Conservation (phyloP, 805 yeast genomes). For the Ogataea minuta region DNA sequence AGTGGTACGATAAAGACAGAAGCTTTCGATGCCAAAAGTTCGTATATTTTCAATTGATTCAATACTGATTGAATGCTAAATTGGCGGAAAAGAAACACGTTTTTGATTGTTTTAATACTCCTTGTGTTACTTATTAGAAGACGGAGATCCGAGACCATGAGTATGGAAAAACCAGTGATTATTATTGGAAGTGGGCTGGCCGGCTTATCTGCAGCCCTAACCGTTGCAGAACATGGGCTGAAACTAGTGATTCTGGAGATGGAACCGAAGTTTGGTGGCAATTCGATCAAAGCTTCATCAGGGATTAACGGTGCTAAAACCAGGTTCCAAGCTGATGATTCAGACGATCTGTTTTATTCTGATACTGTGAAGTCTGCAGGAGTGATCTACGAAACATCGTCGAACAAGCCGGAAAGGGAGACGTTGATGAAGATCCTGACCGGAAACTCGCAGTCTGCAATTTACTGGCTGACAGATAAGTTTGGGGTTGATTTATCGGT, state of each 20-base stretch:
- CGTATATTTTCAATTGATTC: no score
- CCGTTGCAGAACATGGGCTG: slow-evolving; percentile 37
- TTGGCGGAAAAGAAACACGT: no score
- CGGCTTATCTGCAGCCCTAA: slow-evolving; percentile 41
- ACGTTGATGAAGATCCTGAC: slow-evolving; percentile 58
- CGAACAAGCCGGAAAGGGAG: slow-evolving; percentile 39
- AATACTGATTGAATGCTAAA: no score
- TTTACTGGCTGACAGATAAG: slow-evolving; percentile 65
- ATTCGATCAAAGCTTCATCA: slow-evolving; percentile 64
- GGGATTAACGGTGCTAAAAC: slow-evolving; percentile 77
- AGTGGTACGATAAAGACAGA: background rate
- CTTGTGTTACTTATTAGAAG: background rate
- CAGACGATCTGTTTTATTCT: slow-evolving; percentile 53
- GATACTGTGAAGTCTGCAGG: slow-evolving; percentile 69
- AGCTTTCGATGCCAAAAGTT: background rate
- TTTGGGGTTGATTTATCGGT: slow-evolving; percentile 62
- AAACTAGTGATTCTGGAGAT: slow-evolving; percentile 56
- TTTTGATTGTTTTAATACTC: background rate
- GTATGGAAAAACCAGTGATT: slow-evolving; percentile 33
- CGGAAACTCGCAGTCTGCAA: slow-evolving; percentile 60
- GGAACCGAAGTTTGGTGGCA: slow-evolving; percentile 61
- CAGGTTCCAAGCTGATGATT: slow-evolving; percentile 57
- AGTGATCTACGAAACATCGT: slow-evolving; percentile 41
- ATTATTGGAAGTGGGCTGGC: slow-evolving; percentile 59
- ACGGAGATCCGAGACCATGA: background rate